phyloP scores from a whole-genome alignment of 345 rosid species.

The Angophora floribunda region DNA sequence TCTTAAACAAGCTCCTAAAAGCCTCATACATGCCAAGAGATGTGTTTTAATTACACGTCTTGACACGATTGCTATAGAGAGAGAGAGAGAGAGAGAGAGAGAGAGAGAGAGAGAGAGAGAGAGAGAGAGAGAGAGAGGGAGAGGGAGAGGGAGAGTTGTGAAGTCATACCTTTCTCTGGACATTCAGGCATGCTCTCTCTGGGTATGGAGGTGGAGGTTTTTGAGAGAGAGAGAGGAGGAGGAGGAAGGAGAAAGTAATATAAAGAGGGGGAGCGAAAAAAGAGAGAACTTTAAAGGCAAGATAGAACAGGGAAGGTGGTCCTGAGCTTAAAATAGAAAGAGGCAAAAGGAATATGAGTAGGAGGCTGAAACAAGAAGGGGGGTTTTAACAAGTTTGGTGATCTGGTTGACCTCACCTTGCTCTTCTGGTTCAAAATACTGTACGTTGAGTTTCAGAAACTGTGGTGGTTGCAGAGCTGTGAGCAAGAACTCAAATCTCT shows the following conservation, averaged over 20 bases:
- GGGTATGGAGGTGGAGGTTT: slow-evolving; percentile 4
- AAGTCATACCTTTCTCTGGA: slow-evolving; percentile 82
- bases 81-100: neutral
- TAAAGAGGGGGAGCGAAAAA: slow-evolving; percentile 11
- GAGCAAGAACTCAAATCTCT: neutral
- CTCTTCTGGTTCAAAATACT: neutral
- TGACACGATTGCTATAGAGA: neutral
- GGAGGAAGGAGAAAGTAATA: slow-evolving; percentile 7
- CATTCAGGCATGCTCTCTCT: slow-evolving; percentile 89
- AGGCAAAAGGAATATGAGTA: neutral
- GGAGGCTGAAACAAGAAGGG: neutral
- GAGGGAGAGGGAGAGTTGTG: neutral
- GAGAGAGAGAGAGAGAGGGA: neutral
- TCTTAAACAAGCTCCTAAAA: neutral
- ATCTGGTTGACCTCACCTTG: neutral
- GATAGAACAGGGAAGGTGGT: slow-evolving; percentile 8
- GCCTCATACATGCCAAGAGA: neutral
- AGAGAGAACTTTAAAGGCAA: slow-evolving; percentile 68
- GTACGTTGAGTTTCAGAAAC: slow-evolving; percentile 2
- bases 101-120: accelerated
- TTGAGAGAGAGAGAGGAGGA: slow-evolving; percentile 8
- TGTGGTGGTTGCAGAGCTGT: neutral
- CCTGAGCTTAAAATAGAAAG: slow-evolving; percentile 7
- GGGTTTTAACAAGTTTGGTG: neutral
- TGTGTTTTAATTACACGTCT: neutral